Percentiles rank a stretch among this genome's conserved stretches.
Conservation (phyloP, 768 basidiomycete genomes). For the Lentinula detonsa region DNA sequence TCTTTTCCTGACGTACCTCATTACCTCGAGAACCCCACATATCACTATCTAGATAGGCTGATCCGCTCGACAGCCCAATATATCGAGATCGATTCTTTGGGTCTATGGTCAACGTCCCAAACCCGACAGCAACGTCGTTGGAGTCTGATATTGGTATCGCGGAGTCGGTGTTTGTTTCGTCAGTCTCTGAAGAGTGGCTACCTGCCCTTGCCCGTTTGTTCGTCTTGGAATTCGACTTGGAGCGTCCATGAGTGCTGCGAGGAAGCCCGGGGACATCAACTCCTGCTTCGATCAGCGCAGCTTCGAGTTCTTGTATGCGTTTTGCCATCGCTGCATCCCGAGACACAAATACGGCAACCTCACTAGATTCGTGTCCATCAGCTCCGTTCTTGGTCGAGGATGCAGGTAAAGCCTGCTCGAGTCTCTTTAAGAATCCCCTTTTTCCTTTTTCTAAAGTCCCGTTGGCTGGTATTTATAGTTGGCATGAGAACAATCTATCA, state of each 20-base stretch:
- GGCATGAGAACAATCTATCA: neutral
- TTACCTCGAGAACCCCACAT: constrained; percentile 11
- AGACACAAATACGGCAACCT: constrained; percentile 20
- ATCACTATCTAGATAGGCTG: constrained; percentile 16
- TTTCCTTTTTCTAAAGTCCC: constrained; percentile 20
- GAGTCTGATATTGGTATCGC: neutral
- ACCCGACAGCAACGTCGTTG: constrained; percentile 15
- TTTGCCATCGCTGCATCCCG: constrained; percentile 19
- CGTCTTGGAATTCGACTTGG: neutral
- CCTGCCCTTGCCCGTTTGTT: constrained; percentile 6
- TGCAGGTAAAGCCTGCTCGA: constrained; percentile 17
- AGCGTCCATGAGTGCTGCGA: neutral
- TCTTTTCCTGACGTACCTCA: neutral
- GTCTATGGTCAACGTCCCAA: constrained; percentile 19
- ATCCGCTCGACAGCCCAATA: constrained; percentile 16
- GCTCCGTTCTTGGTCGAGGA: constrained; percentile 5
- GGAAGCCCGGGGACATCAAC: constrained; percentile 7
- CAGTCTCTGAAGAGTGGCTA: neutral
- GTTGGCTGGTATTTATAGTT: constrained; percentile 8
- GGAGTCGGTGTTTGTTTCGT: neutral
- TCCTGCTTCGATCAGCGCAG: constrained; percentile 13
- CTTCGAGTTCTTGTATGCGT: constrained; percentile 19
- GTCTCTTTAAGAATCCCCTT: constrained; percentile 17
- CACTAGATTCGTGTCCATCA: constrained; percentile 7
- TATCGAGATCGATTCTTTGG: constrained; percentile 18